phyloP scores from a whole-genome alignment of 805 yeast species.

The Wickerhamiella brachini region DNA sequence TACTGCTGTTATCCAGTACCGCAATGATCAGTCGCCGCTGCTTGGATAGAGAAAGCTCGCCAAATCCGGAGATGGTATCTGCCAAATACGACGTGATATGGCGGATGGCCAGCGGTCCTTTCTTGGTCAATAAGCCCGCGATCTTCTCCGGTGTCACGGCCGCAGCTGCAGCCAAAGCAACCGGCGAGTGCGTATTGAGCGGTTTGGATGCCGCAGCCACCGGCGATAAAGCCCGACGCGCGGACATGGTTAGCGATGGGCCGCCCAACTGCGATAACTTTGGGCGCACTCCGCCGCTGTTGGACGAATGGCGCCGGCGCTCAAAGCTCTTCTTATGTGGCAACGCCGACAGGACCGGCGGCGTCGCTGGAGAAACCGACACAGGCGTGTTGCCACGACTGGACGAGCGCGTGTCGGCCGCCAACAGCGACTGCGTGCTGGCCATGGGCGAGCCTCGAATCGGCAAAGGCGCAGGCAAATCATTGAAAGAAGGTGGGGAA shows the following conservation, averaged over 20 bases:
- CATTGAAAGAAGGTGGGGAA: neutral
- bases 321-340: neutral
- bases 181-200: slow-evolving; percentile 60
- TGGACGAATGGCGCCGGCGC: slow-evolving; percentile 3
- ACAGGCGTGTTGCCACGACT: neutral
- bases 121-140: slow-evolving; percentile 49
- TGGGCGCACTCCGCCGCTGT: slow-evolving; percentile 3
- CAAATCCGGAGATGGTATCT: slow-evolving; percentile 63
- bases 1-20: slow-evolving; percentile 64
- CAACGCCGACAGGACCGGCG: neutral
- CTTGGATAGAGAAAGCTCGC: slow-evolving; percentile 66
- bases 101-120: slow-evolving; percentile 85
- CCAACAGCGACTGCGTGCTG: neutral
- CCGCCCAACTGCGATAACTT: slow-evolving; percentile 1
- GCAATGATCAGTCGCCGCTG: slow-evolving; percentile 85
- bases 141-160: slow-evolving; percentile 69
- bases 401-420: neutral
- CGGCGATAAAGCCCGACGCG: slow-evolving; percentile 1
- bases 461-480: neutral
- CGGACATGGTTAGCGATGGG: neutral
- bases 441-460: neutral
- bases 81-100: slow-evolving; percentile 73
- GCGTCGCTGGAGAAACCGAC: slow-evolving; percentile 1
- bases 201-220: slow-evolving; percentile 15
- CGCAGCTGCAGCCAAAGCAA: slow-evolving; percentile 76